Percentiles rank a stretch among this genome's conserved stretches.
phyloP scores from a whole-genome alignment of 2,329 filamentous ascomycete species.

The Albifimbria verrucaria region DNA sequence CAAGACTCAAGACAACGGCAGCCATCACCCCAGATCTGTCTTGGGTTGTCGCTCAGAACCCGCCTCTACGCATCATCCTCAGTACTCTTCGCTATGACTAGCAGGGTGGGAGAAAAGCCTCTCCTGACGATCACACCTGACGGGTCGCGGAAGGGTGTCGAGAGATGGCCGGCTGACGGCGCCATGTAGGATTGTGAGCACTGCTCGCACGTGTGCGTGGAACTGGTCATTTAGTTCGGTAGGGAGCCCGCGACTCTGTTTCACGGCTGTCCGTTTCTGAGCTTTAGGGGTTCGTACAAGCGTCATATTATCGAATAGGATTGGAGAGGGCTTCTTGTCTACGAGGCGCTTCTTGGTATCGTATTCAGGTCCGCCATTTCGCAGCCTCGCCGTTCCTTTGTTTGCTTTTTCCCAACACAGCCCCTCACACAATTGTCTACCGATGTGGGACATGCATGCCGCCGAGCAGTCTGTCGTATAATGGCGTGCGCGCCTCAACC shows the following conservation, averaged over 20 bases:
- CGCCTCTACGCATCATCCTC: too few relatives aligned
- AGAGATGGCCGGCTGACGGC: neutral
- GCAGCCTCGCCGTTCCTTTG: neutral
- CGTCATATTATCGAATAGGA: too few relatives aligned
- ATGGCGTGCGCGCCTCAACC: too few relatives aligned
- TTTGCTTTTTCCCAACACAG: too few relatives aligned
- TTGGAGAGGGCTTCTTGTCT: too few relatives aligned
- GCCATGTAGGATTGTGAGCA: neutral
- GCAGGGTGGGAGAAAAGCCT: too few relatives aligned
- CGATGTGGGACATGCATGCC: neutral
- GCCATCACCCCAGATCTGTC: neutral
- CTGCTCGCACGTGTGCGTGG: neutral
- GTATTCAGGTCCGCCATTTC: neutral
- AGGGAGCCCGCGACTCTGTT: neutral
- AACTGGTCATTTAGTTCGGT: neutral
- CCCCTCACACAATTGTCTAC: too few relatives aligned
- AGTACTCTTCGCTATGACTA: too few relatives aligned
- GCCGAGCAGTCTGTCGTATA: neutral
- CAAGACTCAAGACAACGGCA: neutral
- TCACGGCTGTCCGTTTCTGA: too few relatives aligned
- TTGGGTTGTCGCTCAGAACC: neutral
- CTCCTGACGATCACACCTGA: neutral
- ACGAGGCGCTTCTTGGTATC: too few relatives aligned
- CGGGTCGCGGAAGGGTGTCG: neutral
- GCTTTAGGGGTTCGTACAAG: too few relatives aligned